Conservation (phyloP, 1,284 basidiomycete genomes). For the Ustilago hordei region DNA sequence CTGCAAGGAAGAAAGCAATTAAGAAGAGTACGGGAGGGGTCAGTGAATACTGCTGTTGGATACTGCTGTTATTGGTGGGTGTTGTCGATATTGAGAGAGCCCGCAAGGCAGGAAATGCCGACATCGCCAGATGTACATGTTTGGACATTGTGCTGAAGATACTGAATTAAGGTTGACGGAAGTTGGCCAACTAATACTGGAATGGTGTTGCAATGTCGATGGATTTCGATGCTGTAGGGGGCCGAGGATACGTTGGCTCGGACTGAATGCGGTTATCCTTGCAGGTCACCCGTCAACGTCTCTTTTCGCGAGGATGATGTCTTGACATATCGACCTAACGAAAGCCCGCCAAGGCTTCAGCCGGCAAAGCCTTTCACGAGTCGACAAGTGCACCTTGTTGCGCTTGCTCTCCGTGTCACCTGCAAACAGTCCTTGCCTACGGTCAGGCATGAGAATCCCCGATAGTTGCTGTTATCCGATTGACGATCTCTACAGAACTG, state of each 20-base stretch:
- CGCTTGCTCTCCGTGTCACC: no score
- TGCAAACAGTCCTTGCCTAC: no score
- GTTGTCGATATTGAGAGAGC: background rate
- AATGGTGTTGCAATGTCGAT: background rate
- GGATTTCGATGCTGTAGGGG: no score
- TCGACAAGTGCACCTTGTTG: no score
- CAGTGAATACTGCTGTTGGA: slow-evolving; percentile 8
- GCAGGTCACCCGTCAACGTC: no score
- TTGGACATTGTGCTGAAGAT: background rate
- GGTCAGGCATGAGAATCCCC: no score
- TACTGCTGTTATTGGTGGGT: background rate
- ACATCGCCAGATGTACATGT: background rate
- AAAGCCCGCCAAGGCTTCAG: no score
- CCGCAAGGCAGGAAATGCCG: slow-evolving; percentile 18
- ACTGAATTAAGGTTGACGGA: background rate
- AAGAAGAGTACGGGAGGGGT: slow-evolving; percentile 5
- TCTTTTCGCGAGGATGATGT: no score
- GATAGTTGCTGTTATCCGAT: background rate
- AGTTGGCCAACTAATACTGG: background rate
- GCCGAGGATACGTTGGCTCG: no score
- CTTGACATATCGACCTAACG: no score
- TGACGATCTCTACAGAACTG: background rate
- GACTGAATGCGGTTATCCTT: no score
- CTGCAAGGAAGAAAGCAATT: slow-evolving; percentile 18
- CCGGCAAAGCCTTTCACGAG: no score